These are phyloP conservation scores for Trichoderma gamsii DNA, from an alignment of 495 filamentous ascomycete species.

Conservation along the genomic window DNA sequence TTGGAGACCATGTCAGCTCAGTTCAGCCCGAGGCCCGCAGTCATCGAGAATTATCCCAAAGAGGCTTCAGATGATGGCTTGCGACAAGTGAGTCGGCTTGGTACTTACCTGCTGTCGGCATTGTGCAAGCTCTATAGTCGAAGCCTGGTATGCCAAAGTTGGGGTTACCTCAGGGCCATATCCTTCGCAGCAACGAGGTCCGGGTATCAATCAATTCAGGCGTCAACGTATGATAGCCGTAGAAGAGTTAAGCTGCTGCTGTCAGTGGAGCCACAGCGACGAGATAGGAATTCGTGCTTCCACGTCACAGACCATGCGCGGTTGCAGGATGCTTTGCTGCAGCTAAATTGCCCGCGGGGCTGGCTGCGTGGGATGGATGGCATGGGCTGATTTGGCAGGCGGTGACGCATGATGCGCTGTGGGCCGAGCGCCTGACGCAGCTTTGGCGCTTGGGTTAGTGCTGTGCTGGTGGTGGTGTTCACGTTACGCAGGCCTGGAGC, in stretches of 20 bases:
- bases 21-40: not conserved
- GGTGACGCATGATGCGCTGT: not conserved
- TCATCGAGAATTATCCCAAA: not conserved
- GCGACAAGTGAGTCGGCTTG: not conserved
- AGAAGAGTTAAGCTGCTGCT: not conserved
- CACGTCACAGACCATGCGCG: not conserved
- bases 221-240: not conserved
- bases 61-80: not conserved
- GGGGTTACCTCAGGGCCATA: not conserved
- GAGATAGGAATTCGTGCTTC: constrained; percentile 1
- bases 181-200: not conserved
- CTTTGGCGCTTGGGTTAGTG: not conserved
- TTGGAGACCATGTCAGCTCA: not conserved
- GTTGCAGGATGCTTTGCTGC: not conserved
- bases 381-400: constrained; percentile 6
- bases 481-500: no score
- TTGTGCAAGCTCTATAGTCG: not conserved
- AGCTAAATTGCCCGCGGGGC: constrained; percentile 8
- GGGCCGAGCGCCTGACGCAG: not conserved
- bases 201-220: not conserved
- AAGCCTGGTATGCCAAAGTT: not conserved
- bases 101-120: constrained; percentile 6
- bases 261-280: not conserved
- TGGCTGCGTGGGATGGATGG: not conserved
- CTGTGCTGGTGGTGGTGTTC: not conserved